A percentile compares a stretch with the other conserved stretches of the same genome.
Conservation (phyloP, 2,329 filamentous ascomycete species). For the Neurospora crassa region DNA sequence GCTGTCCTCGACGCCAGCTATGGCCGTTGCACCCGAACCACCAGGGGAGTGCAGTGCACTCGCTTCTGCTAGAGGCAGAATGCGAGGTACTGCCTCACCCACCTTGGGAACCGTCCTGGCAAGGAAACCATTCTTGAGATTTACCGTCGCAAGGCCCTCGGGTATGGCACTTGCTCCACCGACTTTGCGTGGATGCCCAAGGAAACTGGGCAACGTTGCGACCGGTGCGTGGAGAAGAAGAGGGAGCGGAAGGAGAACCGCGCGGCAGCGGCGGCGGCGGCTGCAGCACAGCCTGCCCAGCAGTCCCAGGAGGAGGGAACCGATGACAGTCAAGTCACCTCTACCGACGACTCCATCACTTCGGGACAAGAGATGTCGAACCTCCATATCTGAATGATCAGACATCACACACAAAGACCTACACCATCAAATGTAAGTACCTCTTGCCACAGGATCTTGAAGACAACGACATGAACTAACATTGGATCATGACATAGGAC, state of each 20-base stretch:
- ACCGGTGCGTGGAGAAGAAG: background rate
- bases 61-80: background rate
- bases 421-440: background rate
- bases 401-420: background rate
- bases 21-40: background rate
- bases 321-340: background rate
- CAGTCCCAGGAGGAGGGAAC: background rate
- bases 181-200: background rate
- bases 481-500: background rate
- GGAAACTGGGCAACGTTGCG: background rate
- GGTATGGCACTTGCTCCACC: background rate
- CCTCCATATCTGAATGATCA: background rate
- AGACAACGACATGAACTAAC: background rate
- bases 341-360: background rate
- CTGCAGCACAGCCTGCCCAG: background rate
- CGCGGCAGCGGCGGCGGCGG: background rate
- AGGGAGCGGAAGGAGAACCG: background rate
- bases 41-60: background rate
- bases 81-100: background rate
- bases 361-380: background rate
- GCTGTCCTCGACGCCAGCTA: background rate
- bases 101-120: background rate
- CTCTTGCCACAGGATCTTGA: background rate
- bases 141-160: background rate
- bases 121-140: background rate